Percentiles rank a stretch among this genome's conserved stretches.
Conservation (phyloP, 2,329 filamentous ascomycete genomes). For the Cryoendolithus antarcticus region DNA sequence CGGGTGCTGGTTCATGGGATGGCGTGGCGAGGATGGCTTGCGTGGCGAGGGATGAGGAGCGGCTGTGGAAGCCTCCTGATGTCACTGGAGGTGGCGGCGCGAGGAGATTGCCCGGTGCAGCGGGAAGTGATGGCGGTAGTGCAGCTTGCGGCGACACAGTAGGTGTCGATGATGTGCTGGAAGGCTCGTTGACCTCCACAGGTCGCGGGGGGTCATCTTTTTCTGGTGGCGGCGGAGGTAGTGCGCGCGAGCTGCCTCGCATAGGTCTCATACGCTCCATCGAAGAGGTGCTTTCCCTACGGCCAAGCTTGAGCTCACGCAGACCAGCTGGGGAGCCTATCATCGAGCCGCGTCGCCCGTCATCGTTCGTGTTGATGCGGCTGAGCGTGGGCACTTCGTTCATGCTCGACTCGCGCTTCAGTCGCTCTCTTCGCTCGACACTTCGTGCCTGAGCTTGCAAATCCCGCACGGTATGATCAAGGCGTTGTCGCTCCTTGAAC, state of each 20-base stretch:
- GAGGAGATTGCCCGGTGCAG: too few species aligned
- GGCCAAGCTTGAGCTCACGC: constrained; percentile 71
- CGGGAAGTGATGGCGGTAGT: too few species aligned
- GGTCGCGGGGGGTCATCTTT: too few species aligned
- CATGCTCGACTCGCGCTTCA: constrained; percentile 28
- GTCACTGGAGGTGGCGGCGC: too few species aligned
- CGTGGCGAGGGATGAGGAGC: constrained; percentile 48
- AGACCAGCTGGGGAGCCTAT: constrained; percentile 31
- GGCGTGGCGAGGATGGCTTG: constrained; percentile 32
- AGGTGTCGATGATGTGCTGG: too few species aligned
- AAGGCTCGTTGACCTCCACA: too few species aligned
- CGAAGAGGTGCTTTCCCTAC: constrained; percentile 34
- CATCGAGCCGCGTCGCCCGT: constrained; percentile 2
- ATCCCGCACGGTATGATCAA: constrained; percentile 40
- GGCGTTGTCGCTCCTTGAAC: constrained; percentile 68
- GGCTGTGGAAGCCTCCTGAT: constrained; percentile 17
- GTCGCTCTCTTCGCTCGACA: constrained; percentile 15
- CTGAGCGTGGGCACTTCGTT: constrained; percentile 26
- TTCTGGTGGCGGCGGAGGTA: too few species aligned
- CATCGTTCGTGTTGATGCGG: constrained; percentile 21
- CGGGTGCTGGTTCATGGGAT: constrained; percentile 25
- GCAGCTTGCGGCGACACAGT: too few species aligned
- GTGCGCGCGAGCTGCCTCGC: constrained; percentile 1
- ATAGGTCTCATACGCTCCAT: constrained; percentile 13
- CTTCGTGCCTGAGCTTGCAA: constrained; percentile 27